Evolutionary conservation across 1,284 basidiomycete genomes (phyloP).

Genomic region (Hymenochaete sp.): DNA sequence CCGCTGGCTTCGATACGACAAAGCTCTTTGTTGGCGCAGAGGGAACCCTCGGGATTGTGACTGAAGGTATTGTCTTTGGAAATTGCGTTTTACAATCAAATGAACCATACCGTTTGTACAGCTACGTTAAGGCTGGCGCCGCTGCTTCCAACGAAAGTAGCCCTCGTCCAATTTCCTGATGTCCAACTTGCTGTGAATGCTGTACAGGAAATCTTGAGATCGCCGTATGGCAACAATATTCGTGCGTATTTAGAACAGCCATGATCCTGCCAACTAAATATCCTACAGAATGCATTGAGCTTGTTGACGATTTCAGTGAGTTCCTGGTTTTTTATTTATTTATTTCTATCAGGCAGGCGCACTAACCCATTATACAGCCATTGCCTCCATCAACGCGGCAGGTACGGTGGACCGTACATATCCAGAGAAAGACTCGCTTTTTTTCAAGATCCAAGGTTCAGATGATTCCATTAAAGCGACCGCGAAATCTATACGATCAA

Average conservation of each 20-base stretch:
- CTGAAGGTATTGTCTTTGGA: conserved; percentile 37
- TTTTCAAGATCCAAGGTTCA: conserved; percentile 46
- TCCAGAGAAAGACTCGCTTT: conserved; percentile 38
- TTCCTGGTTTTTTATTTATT: conserved; percentile 23
- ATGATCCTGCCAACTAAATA: background rate
- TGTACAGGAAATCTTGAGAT: conserved; percentile 33
- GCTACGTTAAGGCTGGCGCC: conserved; percentile 45
- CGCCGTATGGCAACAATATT: conserved; percentile 26
- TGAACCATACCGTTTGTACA: conserved; percentile 17
- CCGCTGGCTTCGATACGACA: conserved; percentile 49
- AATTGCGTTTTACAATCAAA: background rate
- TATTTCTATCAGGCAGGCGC: conserved; percentile 36
- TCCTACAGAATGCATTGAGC: conserved; percentile 34
- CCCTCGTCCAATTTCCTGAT: conserved; percentile 21
- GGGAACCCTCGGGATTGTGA: conserved; percentile 51
- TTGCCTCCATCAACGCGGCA: conserved; percentile 15
- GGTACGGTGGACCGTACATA: conserved; percentile 26
- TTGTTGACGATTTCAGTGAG: conserved; percentile 31
- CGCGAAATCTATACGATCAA: conserved; percentile 29
- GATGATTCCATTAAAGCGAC: conserved; percentile 34
- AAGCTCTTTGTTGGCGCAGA: conserved; percentile 54
- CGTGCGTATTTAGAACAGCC: conserved; percentile 17
- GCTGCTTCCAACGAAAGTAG: conserved; percentile 32
- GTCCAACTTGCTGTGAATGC: conserved; percentile 30
- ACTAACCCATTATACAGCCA: conserved; percentile 4